Evolutionary conservation across 1,284 basidiomycete genomes (phyloP), one percentile per base, ranked within the genome.

Genomic region (Ustilago crameri): DNA sequence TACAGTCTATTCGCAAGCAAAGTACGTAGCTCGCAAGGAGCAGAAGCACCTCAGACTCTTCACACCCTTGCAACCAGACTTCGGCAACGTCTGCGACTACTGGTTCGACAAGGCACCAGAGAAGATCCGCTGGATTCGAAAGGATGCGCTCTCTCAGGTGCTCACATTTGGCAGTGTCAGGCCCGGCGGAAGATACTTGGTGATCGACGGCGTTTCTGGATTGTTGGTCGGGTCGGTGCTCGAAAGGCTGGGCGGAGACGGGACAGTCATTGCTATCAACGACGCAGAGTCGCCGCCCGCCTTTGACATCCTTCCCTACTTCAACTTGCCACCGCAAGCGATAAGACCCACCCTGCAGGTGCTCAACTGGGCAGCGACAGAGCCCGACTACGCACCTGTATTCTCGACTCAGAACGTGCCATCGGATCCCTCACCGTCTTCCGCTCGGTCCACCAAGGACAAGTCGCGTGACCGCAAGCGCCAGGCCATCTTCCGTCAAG

Each of bases 281-380:
- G 93, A 96, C 73, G 89, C 90, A 32, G 95, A 98, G 79, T 93
- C 91, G 3, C 94, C 95, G 7, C 95, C 96, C 10, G 90, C 93
- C 35, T 93, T 94, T 83, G 93, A 93, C 37, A 88, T 95, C 20
- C 84, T 95, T 80, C 86, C 87, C 2, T 97, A 97, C 83, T 93
- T 95, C 78, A 86, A 89, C 24, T 86, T 89, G 60, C 74, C 71
- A 2, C 15, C 51, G 0, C 86, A 89, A 53, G 53, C 61, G 10
- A 71, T 51, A 0, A 54, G 51, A 7, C 32, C 42, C 10, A 63
- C 75, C 5, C 62, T 79, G 23, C 69, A 65, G 27, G 54, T 73
- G 5, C 50, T 79, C 48, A 66, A 79, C 38, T 79, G 77, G 77
- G 77, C 77, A 0, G 70, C 75, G 4, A 79, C 77, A 2, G 77